Percentiles rank a stretch among this genome's conserved stretches.
phyloP scores from a whole-genome alignment of 208 protist species.

The Porcisia hertigi region DNA sequence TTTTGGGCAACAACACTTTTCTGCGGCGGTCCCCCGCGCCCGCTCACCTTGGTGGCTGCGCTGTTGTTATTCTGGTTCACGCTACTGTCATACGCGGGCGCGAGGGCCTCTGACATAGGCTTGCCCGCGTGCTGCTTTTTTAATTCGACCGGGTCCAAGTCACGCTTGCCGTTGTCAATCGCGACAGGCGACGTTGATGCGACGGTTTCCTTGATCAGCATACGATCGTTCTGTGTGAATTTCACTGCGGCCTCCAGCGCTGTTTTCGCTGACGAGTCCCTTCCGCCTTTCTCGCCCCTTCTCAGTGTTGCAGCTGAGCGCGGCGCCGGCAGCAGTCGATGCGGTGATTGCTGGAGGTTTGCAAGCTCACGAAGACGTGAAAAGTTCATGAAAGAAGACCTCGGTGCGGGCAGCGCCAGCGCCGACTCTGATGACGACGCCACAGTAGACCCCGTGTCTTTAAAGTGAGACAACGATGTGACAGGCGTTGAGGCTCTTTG shows the following conservation, averaged over 20 bases:
- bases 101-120: no score
- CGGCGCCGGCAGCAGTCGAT: neutral
- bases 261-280: neutral
- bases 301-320: neutral
- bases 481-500: slow-evolving; percentile 1
- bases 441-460: neutral
- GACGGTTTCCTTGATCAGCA: neutral
- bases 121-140: neutral
- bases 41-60: neutral
- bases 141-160: neutral
- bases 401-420: neutral
- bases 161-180: slow-evolving; percentile 15
- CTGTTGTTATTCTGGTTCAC: neutral
- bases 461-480: neutral
- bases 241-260: neutral
- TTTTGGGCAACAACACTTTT: neutral
- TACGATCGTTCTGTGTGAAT: neutral
- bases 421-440: neutral
- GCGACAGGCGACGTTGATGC: slow-evolving; percentile 2
- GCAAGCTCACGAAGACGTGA: neutral
- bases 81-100: neutral
- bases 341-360: neutral
- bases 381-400: neutral
- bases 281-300: no score
- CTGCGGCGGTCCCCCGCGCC: slow-evolving; percentile 10